Conservation (phyloP, 768 basidiomycete genomes). For the Termitomyces sp. region DNA sequence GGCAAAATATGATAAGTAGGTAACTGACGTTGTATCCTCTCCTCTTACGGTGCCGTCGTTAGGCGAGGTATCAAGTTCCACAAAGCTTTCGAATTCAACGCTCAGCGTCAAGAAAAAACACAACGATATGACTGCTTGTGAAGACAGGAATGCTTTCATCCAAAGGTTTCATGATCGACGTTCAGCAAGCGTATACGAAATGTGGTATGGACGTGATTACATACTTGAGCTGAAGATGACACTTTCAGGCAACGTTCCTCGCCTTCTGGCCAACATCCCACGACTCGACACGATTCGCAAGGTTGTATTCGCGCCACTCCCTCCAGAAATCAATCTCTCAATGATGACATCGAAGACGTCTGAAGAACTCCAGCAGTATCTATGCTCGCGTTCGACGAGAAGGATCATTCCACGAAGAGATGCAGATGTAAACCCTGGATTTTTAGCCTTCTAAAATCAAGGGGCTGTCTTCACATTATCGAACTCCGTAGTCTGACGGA, state of each 20-base stretch:
- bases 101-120: not conserved
- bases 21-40: not conserved
- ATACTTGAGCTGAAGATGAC: not conserved
- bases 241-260: slow-evolving; percentile 4
- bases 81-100: not conserved
- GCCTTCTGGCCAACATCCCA: not conserved
- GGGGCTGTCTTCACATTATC: not conserved
- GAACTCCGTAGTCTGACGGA: slow-evolving; percentile 1
- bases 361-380: not conserved
- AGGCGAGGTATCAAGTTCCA: not conserved
- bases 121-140: not conserved
- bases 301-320: not conserved
- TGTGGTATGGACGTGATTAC: not conserved
- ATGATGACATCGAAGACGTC: not conserved
- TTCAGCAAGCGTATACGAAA: not conserved
- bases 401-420: not conserved
- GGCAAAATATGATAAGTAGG: too few species aligned
- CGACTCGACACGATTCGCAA: not conserved
- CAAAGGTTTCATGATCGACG: too few species aligned
- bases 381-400: not conserved
- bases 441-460: slow-evolving; percentile 1
- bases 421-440: not conserved
- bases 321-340: not conserved
- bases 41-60: not conserved
- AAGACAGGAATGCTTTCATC: not conserved